Percentiles rank a stretch among this genome's conserved stretches.
phyloP scores from a whole-genome alignment of 78 protist species.

The Dictyostelium firmibasis region DNA sequence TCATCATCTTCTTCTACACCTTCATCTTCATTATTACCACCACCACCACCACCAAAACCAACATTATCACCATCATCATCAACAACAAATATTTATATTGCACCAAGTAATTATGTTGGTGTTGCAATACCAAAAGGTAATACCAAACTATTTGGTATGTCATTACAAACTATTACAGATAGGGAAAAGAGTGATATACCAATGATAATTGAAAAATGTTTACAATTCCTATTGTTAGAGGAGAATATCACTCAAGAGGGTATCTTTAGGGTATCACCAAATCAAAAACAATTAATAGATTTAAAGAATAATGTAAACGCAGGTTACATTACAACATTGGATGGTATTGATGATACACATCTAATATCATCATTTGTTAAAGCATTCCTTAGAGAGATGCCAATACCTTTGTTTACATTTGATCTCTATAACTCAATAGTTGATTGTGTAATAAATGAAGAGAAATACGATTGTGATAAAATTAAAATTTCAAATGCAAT shows the following conservation, averaged over 20 bases:
- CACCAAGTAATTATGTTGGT: background rate
- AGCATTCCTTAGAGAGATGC: conserved; percentile 47
- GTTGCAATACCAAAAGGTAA: background rate
- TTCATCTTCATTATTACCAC: background rate
- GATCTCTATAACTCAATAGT: conserved; percentile 18
- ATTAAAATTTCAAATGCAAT: background rate
- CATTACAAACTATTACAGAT: background rate
- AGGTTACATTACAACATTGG: background rate
- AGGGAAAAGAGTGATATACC: conserved; percentile 37
- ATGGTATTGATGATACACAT: conserved; percentile 48
- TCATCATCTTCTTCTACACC: too few species aligned
- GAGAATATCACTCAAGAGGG: conserved; percentile 18
- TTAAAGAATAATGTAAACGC: background rate
- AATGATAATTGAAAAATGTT: conserved; percentile 3
- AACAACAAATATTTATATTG: background rate
- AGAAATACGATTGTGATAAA: background rate
- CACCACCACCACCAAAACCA: background rate
- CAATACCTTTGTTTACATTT: conserved; percentile 43
- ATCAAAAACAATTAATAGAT: conserved; percentile 34
- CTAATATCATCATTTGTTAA: conserved; percentile 24
- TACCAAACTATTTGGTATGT: conserved; percentile 39
- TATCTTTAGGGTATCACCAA: conserved; percentile 58
- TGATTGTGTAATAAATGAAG: conserved; percentile 14
- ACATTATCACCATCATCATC: background rate
- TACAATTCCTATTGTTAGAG: background rate